phyloP scores from a whole-genome alignment of 1,139 yeast genomes.

The Zygosaccharomyces pseudobailii region DNA sequence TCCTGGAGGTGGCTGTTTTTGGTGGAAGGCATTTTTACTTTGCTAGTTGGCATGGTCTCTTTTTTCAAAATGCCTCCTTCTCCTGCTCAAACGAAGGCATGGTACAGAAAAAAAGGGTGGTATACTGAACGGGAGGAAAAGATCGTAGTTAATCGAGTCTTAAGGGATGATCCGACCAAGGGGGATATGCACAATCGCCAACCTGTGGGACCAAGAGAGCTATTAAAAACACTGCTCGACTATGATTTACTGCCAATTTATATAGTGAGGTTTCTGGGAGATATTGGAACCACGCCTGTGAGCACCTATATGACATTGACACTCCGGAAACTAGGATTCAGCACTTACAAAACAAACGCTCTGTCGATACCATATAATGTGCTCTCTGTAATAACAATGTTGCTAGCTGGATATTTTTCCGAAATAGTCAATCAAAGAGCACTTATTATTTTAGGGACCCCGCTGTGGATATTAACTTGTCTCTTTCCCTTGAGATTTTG shows the following conservation, averaged over 20 bases:
- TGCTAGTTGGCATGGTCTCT: constrained; percentile 49
- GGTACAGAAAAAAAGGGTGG: constrained; percentile 56
- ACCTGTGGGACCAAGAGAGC: constrained; percentile 40
- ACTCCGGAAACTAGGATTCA: constrained; percentile 50
- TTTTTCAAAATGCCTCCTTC: constrained; percentile 58
- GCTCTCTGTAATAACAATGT: constrained; percentile 38
- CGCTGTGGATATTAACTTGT: constrained; percentile 28
- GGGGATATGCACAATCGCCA: constrained; percentile 66
- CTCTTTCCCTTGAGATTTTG: constrained; percentile 45
- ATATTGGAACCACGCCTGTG: constrained; percentile 42
- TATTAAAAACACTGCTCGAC: constrained; percentile 43
- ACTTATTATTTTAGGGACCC: constrained; percentile 35
- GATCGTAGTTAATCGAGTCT: constrained; percentile 56
- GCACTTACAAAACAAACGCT: constrained; percentile 51
- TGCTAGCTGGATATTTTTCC: constrained; percentile 34
- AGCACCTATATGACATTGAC: constrained; percentile 48
- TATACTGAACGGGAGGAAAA: constrained; percentile 57
- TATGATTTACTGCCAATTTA: constrained; percentile 60
- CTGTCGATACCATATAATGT: constrained; percentile 48
- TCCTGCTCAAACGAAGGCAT: constrained; percentile 49
- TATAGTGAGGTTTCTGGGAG: constrained; percentile 35
- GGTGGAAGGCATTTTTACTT: constrained; percentile 57
- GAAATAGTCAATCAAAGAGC: constrained; percentile 41
- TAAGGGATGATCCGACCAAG: constrained; percentile 65
- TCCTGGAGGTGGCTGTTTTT: constrained; percentile 69